Base-by-base conservation (phyloP, 2,329 filamentous ascomycete species). In the Colletotrichum magnum region DNA sequence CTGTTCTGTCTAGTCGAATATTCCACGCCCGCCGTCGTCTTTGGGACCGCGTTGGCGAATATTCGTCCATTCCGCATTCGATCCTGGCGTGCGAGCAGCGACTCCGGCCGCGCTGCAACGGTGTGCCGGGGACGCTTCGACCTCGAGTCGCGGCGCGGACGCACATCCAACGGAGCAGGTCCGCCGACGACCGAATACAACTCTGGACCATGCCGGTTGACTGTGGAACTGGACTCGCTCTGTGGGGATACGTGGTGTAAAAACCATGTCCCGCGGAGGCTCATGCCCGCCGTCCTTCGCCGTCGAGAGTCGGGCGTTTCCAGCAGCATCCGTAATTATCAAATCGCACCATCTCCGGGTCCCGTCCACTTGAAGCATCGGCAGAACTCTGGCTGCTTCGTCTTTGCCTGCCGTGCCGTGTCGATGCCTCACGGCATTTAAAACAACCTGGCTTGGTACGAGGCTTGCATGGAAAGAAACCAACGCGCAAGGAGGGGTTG, bases 101-200 rank as follows among this genome's bases (percentile, higher is more conserved):
- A 45, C n/a, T 36, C 47, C 36, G 57, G 57, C 50, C 45, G 47
- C 47, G 43, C 21, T 65, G 61, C 56, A 56, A 56, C 61, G 43
- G 66, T 60, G 26, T 36, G 41, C 64, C 61, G 53, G 66, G 61
- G 45, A 64, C 18, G 21, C 18, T 7, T 47, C 52, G 24, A 36
- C 32, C 32, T 36, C 32, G 32, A 36, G 7, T 48, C 28, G 57
- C 47, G 45, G 36, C 52, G 52, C 45, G 24, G 57, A 36, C 26
- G 21, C 36, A 32, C 21, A 28, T 21, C n/a, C 58, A 57, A 68
- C 60, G 53, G 60, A 59, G 54, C 61, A 65, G 28, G 32, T 36
- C 50, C 54, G 66, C 61, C 61, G 66, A 60, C 50, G 66, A 56
- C 66, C 66, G 66, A 69, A 60, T 60, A 65, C 61, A 41, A 65